These are phyloP conservation scores for Chaetomiaceae sp. DNA, from an alignment of 2,329 filamentous ascomycete genomes.

Conservation along the genomic window DNA sequence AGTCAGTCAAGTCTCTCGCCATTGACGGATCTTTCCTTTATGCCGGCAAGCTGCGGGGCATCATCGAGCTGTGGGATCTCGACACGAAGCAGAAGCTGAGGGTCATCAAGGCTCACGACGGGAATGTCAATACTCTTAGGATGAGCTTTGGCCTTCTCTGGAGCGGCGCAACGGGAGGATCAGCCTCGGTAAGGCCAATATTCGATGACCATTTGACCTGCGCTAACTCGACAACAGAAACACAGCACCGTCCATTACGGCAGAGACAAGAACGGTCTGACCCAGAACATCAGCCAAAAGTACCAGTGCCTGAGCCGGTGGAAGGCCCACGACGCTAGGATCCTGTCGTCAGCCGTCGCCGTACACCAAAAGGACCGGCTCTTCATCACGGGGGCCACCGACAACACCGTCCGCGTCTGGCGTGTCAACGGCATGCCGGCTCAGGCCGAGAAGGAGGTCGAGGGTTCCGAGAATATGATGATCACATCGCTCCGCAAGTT, in stretches of 20 bases:
- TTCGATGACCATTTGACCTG: neutral
- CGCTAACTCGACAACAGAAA: conserved; percentile 44
- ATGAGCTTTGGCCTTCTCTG: conserved; percentile 82
- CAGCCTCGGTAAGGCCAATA: conserved; percentile 61
- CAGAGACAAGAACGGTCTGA: conserved; percentile 44
- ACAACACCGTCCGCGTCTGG: conserved; percentile 87
- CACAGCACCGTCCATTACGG: conserved; percentile 63
- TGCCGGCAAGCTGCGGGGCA: conserved; percentile 78
- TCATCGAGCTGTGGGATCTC: conserved; percentile 94
- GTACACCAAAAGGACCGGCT: conserved; percentile 67
- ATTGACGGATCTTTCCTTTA: conserved; percentile 91
- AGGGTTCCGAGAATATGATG: conserved; percentile 49
- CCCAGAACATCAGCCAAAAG: conserved; percentile 51
- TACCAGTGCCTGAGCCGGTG: conserved; percentile 33
- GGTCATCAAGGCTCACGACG: conserved; percentile 74
- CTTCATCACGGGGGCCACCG: conserved; percentile 93
- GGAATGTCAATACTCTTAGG: conserved; percentile 80
- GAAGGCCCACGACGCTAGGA: conserved; percentile 74
- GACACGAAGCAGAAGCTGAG: conserved; percentile 88
- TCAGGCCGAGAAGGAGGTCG: conserved; percentile 33
- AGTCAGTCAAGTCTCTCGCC: conserved; percentile 70
- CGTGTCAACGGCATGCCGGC: conserved; percentile 53
- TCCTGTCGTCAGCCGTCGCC: conserved; percentile 76
- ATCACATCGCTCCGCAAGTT: conserved; percentile 77
- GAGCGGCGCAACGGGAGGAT: conserved; percentile 85